Evolutionary conservation across 2,329 filamentous ascomycete species (phyloP).

Genomic region (Furcasterigmium furcatum): DNA sequence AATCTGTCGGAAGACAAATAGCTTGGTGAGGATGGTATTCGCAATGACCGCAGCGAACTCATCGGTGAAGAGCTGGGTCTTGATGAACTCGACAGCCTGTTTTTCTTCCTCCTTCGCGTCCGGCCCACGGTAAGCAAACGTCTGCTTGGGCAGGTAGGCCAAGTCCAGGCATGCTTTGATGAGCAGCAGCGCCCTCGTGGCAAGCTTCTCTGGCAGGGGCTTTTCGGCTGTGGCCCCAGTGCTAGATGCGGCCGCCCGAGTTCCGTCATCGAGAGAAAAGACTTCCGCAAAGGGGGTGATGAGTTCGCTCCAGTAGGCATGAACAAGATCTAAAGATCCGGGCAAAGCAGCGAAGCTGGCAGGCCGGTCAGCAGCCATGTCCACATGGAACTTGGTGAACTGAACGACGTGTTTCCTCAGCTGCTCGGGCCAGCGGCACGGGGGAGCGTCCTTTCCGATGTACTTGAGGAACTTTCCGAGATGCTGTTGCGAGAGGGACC

Average conservation of each 20-base stretch:
- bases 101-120: conserved; percentile 75
- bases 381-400: conserved; percentile 85
- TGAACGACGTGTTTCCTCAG: conserved; percentile 88
- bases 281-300: conserved; percentile 73
- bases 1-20: conserved; percentile 81
- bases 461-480: conserved; percentile 73
- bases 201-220: conserved; percentile 72
- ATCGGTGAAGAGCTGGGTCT: conserved; percentile 70
- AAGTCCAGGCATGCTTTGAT: conserved; percentile 82
- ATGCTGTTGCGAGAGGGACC: conserved; percentile 73
- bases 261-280: conserved; percentile 60
- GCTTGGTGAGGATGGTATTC: conserved; percentile 78
- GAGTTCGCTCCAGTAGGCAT: conserved; percentile 76
- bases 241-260: conserved; percentile 40
- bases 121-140: conserved; percentile 77
- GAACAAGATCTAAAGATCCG: conserved; percentile 72
- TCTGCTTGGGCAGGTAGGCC: conserved; percentile 75
- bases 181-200: conserved; percentile 78
- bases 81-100: conserved; percentile 66
- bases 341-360: conserved; percentile 81
- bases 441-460: conserved; percentile 53
- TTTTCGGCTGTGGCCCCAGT: conserved; percentile 52
- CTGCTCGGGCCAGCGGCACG: conserved; percentile 53
- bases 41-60: conserved; percentile 78
- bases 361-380: conserved; percentile 77